Conservation (phyloP, 768 basidiomycete genomes). For the Mycena indigotica region DNA sequence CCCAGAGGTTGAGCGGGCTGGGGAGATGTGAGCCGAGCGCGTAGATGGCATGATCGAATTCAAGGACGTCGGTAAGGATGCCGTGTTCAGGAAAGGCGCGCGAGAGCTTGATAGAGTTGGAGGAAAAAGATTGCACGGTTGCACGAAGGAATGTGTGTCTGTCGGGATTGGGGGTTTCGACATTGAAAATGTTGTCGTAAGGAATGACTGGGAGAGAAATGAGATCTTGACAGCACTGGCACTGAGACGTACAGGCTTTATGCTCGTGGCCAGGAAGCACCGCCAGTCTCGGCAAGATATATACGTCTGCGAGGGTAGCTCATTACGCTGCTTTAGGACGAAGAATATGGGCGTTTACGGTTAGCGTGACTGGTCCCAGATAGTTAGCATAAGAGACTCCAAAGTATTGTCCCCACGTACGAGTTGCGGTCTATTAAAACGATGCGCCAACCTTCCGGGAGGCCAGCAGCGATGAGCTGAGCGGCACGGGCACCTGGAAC, state of each 20-base stretch:
- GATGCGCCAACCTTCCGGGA: conserved; percentile 57
- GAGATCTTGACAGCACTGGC: conserved; percentile 1
- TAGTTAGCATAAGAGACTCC: neutral
- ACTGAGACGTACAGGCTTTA: conserved; percentile 54
- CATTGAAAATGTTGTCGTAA: conserved; percentile 49
- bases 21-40: conserved; percentile 64
- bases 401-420: conserved; percentile 37
- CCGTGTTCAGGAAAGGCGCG: conserved; percentile 50
- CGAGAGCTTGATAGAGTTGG: conserved; percentile 47
- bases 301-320: conserved; percentile 51
- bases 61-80: conserved; percentile 36
- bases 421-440: conserved; percentile 63
- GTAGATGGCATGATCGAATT: conserved; percentile 61
- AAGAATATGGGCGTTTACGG: conserved; percentile 31
- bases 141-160: conserved; percentile 46
- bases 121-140: conserved; percentile 41
- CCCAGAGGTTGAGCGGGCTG: conserved; percentile 58
- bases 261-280: conserved; percentile 63
- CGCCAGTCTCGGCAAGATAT: conserved; percentile 59
- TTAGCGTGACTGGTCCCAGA: conserved; percentile 44
- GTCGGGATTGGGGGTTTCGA: conserved; percentile 18
- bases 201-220: conserved; percentile 47
- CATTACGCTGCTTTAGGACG: no score
- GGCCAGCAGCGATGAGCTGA: conserved; percentile 46
- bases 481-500: conserved; percentile 50